These are phyloP conservation scores for Exserohilum rostratum DNA, from an alignment of 2,329 filamentous ascomycete species.

Conservation along the genomic window DNA sequence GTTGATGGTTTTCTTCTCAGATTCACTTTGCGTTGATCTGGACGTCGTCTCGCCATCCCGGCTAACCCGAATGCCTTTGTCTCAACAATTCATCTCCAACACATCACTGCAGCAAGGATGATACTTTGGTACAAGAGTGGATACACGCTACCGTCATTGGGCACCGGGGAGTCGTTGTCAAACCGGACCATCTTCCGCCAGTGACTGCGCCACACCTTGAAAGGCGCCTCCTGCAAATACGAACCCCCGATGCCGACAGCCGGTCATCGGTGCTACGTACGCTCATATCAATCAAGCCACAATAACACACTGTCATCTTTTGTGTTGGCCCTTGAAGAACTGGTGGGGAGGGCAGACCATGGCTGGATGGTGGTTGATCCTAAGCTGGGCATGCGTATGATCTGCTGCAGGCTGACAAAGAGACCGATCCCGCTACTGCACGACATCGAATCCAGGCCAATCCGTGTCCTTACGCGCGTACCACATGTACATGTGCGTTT, in stretches of 20 bases:
- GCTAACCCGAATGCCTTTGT: not conserved
- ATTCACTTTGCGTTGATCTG: not conserved
- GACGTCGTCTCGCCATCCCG: not conserved
- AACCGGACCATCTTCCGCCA: slow-evolving; percentile 5
- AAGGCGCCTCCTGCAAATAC: not conserved
- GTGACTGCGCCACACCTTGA: not conserved
- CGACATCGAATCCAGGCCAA: not conserved
- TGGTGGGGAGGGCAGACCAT: slow-evolving; percentile 4
- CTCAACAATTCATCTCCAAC: not conserved
- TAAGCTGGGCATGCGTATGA: not conserved
- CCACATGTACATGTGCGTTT: not conserved
- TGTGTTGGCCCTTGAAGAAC: not conserved
- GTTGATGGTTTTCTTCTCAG: not conserved
- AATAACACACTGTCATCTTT: not conserved
- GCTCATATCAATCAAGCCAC: not conserved
- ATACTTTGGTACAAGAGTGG: not conserved
- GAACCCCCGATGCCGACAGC: not conserved
- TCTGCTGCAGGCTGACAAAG: not conserved
- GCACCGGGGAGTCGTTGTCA: not conserved
- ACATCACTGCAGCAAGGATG: not conserved
- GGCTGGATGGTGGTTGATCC: not conserved
- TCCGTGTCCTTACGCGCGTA: not conserved
- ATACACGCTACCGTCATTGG: slow-evolving; percentile 9
- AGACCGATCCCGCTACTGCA: slow-evolving; percentile 11
- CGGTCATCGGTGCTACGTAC: not conserved